A percentile compares a stretch with the other conserved stretches of the same genome.
phyloP scores from a whole-genome alignment of 495 filamentous ascomycete genomes.

The Aspergillus sclerotioniger region DNA sequence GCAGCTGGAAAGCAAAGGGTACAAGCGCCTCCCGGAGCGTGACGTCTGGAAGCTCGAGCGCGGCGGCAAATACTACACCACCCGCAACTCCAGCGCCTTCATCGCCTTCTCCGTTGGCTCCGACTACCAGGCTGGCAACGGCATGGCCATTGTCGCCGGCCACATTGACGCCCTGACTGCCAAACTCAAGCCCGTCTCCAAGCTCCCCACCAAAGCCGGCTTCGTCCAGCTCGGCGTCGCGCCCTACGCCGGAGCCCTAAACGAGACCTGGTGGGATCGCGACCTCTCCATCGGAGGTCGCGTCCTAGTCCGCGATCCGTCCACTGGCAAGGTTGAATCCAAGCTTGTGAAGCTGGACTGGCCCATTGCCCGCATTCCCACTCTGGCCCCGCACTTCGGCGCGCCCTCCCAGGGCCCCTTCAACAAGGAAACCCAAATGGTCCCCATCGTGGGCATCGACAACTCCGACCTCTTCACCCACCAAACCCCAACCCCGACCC shows the following conservation, averaged over 20 bases:
- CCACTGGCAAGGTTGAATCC: constrained; percentile 72
- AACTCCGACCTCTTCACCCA: constrained; percentile 56
- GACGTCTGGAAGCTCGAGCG: constrained; percentile 75
- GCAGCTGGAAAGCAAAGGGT: constrained; percentile 68
- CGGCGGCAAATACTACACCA: constrained; percentile 85
- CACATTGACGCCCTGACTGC: constrained; percentile 92
- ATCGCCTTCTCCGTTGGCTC: constrained; percentile 86
- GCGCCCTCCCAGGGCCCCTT: constrained; percentile 70
- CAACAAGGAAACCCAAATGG: constrained; percentile 91
- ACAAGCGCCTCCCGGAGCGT: constrained; percentile 73
- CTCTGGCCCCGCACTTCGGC: constrained; percentile 92
- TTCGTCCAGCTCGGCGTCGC: constrained; percentile 90
- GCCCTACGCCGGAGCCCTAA: constrained; percentile 84
- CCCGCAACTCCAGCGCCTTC: constrained; percentile 80
- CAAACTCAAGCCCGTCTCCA: constrained; percentile 84
- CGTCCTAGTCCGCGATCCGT: constrained; percentile 73
- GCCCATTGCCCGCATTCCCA: constrained; percentile 91
- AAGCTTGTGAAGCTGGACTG: constrained; percentile 88
- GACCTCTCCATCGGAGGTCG: constrained; percentile 88
- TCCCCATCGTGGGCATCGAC: constrained; percentile 89
- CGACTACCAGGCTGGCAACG: constrained; percentile 82
- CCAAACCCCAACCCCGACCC: constrained; percentile 15
- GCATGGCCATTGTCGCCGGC: constrained; percentile 74
- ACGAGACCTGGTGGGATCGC: constrained; percentile 90
- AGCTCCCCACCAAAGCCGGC: constrained; percentile 73